A percentile compares a stretch with the other conserved stretches of the same genome.
phyloP scores from a whole-genome alignment of 495 filamentous ascomycete species.

The Penicillium subrubescens region DNA sequence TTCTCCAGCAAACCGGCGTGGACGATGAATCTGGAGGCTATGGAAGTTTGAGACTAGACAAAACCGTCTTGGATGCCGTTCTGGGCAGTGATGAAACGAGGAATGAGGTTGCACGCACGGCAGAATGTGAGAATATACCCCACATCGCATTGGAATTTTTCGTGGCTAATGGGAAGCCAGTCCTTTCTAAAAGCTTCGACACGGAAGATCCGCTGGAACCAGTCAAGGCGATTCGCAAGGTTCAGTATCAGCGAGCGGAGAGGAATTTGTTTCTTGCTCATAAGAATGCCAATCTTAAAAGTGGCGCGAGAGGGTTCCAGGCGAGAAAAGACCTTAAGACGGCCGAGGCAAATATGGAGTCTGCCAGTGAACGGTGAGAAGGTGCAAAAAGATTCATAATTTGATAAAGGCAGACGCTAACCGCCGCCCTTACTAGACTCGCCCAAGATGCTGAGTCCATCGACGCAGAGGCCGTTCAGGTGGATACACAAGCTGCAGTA shows the following conservation, averaged over 20 bases:
- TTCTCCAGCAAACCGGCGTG: constrained; percentile 68
- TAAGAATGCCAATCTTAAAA: constrained; percentile 71
- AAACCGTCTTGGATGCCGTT: constrained; percentile 65
- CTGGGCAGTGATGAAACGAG: constrained; percentile 64
- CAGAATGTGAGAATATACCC: constrained; percentile 47
- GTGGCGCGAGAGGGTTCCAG: constrained; percentile 70
- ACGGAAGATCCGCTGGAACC: constrained; percentile 55
- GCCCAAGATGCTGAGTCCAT: constrained; percentile 57
- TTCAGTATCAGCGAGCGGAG: constrained; percentile 60
- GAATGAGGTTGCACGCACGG: constrained; percentile 59
- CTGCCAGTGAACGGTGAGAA: constrained; percentile 54
- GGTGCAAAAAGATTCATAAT: not conserved
- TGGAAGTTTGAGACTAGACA: constrained; percentile 21
- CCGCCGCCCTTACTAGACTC: constrained; percentile 40
- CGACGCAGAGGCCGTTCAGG: constrained; percentile 51
- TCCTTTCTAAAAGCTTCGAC: constrained; percentile 49
- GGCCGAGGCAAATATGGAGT: constrained; percentile 62
- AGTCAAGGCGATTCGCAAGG: constrained; percentile 58
- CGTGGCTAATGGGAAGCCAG: constrained; percentile 18
- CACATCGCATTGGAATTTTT: not conserved
- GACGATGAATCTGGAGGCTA: constrained; percentile 29
- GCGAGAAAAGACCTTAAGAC: constrained; percentile 69
- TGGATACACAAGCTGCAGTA: constrained; percentile 63
- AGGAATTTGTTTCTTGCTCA: constrained; percentile 65
- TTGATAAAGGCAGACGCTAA: not conserved